Base-by-base conservation (phyloP, 768 basidiomycete genomes). In the Chiua virens region DNA sequence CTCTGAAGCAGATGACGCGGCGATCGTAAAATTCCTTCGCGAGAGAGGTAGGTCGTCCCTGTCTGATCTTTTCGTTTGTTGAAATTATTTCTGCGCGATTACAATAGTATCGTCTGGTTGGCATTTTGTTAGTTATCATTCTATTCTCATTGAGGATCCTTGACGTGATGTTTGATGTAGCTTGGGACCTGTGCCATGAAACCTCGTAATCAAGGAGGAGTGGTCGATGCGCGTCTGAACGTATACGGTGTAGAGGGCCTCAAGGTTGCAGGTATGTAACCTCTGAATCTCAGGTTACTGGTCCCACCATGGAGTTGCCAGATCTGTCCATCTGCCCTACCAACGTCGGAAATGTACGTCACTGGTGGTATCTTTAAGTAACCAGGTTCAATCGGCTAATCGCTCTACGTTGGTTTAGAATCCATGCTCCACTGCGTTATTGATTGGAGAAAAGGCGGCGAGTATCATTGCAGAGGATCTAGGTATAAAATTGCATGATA, bases 181-280 rank as follows among this genome's bases (percentile, higher is more conserved):
- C 70, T 83, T 5, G 84, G 84, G 32, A 87, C 85, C 0, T 86
- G 83, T 50, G 77, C 84, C 1, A 87, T 87, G 86, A 85, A 85
- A 62, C 75, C 81, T 0, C 75, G 78, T 4, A 72, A 79, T 14
- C 44, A 76, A 23, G 78, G 77, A 1, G 87, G 86, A 7, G 86
- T 89, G 5, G 82, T 87, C 2, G 84, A 88, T 57, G 47, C 75
- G 4, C 70, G 70, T 22, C 64, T 87, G 44, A 83, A 82, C 49
- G 84, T 87, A 8, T 85, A 87, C 54, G 83, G 83, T 0, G 75
- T 83, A 2, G 52, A 72, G 49, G 73, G 76, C n/a, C 69, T 88
- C 39, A 85, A 87, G 59, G 75, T 87, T 10, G 82, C 81, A 42
- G 83, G 79, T 80, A 47, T 3, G 69, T 23, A 7, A 34, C 7